Evolutionary conservation across 1,284 basidiomycete species (phyloP), one percentile per base, ranked within the genome.

Genomic region (Boletus hoseneyae): DNA sequence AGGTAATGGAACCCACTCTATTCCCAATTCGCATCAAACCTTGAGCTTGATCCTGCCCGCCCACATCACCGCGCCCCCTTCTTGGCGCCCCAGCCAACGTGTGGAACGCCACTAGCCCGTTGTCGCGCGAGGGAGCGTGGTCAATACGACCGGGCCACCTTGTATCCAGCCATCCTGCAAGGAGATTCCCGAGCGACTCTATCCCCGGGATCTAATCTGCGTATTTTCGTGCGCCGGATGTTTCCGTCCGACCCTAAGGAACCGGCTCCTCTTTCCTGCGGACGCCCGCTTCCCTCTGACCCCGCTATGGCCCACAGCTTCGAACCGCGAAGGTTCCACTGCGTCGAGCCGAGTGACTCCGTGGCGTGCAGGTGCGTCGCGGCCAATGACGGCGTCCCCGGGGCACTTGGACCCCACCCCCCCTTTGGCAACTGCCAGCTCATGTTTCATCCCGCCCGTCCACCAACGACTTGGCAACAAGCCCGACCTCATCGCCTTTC

Each of bases 321-420:
- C 6, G 37, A 47, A 52, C 61, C 62, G 63, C 61, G 63, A 66
- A 65, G 61, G 61, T 65, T 61, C 53, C 56, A 41, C 47, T 12
- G 6, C 12, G 3, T 40, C 36, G 5, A 39, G 10, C 34, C 36
- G 35, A 46, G 64, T 53, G 58, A 57, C 64, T 65, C 62, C 64
- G 61, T 66, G 61, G 48, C 63, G 23, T 30, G 27, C 34, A n/a
- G 23, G 9, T 30, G 3, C 25, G 21, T 41, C 47, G 32, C 42
- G 34, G 42, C 47, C 46, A 39, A 41, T 45, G 40, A 35, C 43
- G 47, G 30, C 11, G 23, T 23, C 49, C 39, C 45, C 45, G 25
- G 42, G 23, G 13, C 34, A 29, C 41, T 45, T 25, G 23, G 23
- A 25, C 35, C 23, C 36, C 45, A 39, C 37, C 47, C 48, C 42